phyloP scores from a whole-genome alignment of 208 protist genomes.

The Lotmaria passim region DNA sequence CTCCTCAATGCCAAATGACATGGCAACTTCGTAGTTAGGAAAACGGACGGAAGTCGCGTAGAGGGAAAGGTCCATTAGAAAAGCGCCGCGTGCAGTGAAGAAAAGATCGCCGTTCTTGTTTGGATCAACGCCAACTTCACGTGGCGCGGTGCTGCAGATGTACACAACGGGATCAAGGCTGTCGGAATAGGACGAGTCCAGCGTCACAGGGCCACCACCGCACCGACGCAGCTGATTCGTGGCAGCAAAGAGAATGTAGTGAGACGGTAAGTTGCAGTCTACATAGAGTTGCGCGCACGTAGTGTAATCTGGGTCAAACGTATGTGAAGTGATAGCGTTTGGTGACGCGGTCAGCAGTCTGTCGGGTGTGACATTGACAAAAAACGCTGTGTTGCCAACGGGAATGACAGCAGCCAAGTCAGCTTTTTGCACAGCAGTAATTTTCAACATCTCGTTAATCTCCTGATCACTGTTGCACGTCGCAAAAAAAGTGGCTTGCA shows the following conservation, averaged over 20 bases:
- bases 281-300: slow-evolving; percentile 3
- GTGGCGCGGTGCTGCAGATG: neutral
- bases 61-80: slow-evolving; percentile 9
- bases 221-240: neutral
- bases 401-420: neutral
- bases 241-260: neutral
- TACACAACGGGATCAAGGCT: neutral
- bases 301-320: neutral
- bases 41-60: neutral
- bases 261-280: neutral
- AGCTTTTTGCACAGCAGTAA: neutral
- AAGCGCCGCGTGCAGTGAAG: slow-evolving; percentile 1
- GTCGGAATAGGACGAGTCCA: neutral
- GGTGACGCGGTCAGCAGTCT: neutral
- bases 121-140: slow-evolving; percentile 2
- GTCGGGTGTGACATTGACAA: neutral
- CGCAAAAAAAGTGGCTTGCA: slow-evolving; percentile 3
- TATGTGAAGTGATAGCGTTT: neutral
- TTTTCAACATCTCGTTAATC: slow-evolving; percentile 1
- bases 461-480: slow-evolving; percentile 8
- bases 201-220: neutral
- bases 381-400: neutral
- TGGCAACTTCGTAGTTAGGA: neutral
- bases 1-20: neutral
- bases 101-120: neutral